These are phyloP conservation scores for Gossypium turneri DNA, from an alignment of 345 rosid species.

Conservation along the genomic window DNA sequence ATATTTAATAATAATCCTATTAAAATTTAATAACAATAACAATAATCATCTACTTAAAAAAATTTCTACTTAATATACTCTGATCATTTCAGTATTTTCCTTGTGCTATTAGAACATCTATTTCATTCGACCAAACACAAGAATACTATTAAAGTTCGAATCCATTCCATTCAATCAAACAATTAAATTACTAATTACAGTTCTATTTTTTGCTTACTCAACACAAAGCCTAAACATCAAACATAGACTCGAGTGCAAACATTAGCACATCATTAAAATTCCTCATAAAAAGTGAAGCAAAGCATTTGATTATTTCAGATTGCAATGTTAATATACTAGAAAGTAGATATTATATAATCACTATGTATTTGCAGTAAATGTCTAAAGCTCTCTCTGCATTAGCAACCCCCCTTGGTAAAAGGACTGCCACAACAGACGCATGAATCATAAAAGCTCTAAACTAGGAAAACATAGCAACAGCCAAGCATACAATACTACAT, in stretches of 20 bases:
- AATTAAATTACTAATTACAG: no score
- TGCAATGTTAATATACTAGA: not conserved
- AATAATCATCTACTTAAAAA: no score
- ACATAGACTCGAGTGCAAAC: not conserved
- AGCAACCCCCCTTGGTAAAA: not conserved
- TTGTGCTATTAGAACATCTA: no score
- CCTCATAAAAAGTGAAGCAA: not conserved
- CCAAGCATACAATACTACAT: not conserved
- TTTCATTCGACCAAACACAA: no score
- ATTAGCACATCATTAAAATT: no score
- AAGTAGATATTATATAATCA: not conserved
- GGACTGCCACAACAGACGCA: not conserved
- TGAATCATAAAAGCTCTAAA: not conserved
- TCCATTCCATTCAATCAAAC: no score
- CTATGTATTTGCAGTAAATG: not conserved
- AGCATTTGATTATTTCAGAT: not conserved
- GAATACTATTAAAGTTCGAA: no score
- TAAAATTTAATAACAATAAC: no score
- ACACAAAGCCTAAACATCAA: no score
- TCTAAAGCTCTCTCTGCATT: constrained; percentile 5
- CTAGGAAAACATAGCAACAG: not conserved
- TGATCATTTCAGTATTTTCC: no score
- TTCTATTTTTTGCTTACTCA: no score
- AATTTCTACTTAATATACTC: accelerated
- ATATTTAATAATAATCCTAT: no score